phyloP scores from a whole-genome alignment of 2,329 filamentous ascomycete species.

The Alternaria novae-zelandiae region DNA sequence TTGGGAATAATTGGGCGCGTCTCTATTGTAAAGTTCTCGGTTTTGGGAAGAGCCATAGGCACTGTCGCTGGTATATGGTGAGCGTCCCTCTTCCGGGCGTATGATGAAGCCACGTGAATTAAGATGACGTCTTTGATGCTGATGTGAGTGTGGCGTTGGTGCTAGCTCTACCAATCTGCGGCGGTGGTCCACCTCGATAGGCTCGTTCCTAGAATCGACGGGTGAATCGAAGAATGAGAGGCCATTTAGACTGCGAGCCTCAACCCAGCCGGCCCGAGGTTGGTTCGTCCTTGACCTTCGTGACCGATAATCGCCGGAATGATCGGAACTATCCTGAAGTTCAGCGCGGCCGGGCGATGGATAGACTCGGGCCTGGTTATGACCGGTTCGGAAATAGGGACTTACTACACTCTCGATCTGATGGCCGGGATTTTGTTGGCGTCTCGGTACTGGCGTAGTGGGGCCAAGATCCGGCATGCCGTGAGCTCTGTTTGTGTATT shows the following conservation, averaged over 20 bases:
- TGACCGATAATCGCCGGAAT: constrained; percentile 36
- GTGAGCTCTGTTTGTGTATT: constrained; percentile 8
- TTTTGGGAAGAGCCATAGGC: constrained; percentile 9
- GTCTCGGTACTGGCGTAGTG: constrained; percentile 20
- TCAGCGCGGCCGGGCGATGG: constrained; percentile 30
- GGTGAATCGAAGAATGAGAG: constrained; percentile 47
- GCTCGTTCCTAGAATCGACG: constrained; percentile 26
- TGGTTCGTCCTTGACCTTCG: constrained; percentile 18
- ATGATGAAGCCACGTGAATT: constrained; percentile 21
- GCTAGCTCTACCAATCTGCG: not conserved
- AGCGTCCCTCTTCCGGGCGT: constrained; percentile 10
- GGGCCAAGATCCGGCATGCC: constrained; percentile 1
- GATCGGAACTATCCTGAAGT: constrained; percentile 35
- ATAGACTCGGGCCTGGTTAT: constrained; percentile 17
- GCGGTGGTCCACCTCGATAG: constrained; percentile 9
- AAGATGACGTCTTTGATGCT: constrained; percentile 14
- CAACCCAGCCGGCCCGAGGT: constrained; percentile 19
- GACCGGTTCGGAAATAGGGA: constrained; percentile 47
- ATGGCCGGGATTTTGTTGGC: constrained; percentile 15
- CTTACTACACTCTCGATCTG: constrained; percentile 46
- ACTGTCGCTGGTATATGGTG: constrained; percentile 9
- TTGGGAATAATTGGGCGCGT: constrained; percentile 4
- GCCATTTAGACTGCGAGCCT: constrained; percentile 40
- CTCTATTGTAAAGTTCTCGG: constrained; percentile 4
- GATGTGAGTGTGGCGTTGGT: not conserved